Conservation (phyloP, 208 protist species). For the Crithidia thermophila region DNA sequence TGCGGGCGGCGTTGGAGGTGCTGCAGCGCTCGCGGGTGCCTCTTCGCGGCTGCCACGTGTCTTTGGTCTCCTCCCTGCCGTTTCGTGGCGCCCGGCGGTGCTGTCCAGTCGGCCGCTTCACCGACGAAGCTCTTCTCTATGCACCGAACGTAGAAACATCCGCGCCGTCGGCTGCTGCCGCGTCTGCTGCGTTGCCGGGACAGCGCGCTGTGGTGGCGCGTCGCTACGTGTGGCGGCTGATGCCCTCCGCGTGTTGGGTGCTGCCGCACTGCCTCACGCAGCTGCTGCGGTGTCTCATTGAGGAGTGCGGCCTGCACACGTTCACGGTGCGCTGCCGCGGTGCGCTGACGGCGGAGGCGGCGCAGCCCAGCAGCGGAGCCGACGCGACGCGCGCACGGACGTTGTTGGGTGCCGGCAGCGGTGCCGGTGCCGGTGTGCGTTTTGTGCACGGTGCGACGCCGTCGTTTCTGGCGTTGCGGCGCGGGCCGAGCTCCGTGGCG, state of each 20-base stretch:
- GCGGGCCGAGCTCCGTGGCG: conserved; percentile 34
- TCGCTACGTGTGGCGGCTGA: conserved; percentile 37
- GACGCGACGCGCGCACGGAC: neutral
- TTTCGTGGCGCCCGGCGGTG: conserved; percentile 37
- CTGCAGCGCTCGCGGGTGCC: neutral
- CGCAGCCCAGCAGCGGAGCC: neutral
- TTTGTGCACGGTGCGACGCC: conserved; percentile 30
- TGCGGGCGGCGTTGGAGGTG: neutral
- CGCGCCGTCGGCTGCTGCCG: neutral
- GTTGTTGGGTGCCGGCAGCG: neutral
- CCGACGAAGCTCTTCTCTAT: conserved; percentile 22
- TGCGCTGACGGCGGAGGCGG: neutral
- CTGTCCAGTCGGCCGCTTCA: conserved; percentile 30
- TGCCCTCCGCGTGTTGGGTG: conserved; percentile 23
- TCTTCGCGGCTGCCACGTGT: conserved; percentile 30
- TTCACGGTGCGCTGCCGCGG: conserved; percentile 40
- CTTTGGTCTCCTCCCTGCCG: conserved; percentile 49
- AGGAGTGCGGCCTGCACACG: conserved; percentile 17
- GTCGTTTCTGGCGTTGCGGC: conserved; percentile 15
- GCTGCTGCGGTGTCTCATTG: conserved; percentile 42
- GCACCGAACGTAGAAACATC: neutral
- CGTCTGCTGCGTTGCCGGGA: conserved; percentile 11
- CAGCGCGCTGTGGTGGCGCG: conserved; percentile 7
- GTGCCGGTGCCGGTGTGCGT: conserved; percentile 25
- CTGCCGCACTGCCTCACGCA: conserved; percentile 45